phyloP scores from a whole-genome alignment of 441 rosid species.

The Pelargonium citronellum region DNA sequence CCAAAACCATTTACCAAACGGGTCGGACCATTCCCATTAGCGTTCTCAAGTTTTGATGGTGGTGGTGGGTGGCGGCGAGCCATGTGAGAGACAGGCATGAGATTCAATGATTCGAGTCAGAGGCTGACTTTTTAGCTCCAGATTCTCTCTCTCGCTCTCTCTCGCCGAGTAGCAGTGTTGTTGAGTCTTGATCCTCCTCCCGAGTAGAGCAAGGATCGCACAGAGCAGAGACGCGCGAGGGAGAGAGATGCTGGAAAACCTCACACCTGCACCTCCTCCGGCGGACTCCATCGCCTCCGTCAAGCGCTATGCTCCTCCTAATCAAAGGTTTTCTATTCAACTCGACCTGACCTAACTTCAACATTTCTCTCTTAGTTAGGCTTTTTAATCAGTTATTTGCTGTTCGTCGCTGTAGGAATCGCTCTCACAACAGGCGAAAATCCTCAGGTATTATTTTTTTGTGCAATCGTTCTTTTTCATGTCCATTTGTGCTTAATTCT shows the following conservation, averaged over 20 bases:
- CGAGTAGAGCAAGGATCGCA: no score
- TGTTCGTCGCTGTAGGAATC: slow-evolving; percentile 36
- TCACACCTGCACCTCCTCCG: slow-evolving; percentile 34
- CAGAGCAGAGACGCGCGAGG: not conserved
- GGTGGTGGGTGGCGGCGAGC: no score
- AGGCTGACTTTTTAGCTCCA: no score
- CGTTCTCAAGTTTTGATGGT: no score
- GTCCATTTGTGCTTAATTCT: not conserved
- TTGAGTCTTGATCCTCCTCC: no score
- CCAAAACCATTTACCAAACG: no score
- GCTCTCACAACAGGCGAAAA: slow-evolving; percentile 48
- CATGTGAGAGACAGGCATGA: no score
- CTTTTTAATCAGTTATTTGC: not conserved
- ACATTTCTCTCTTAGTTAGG: not conserved
- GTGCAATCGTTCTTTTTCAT: no score
- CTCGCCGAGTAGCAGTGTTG: no score
- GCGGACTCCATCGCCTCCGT: slow-evolving; percentile 28
- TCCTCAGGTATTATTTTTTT: slow-evolving; percentile 42
- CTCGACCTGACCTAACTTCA: not conserved
- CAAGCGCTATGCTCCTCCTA: slow-evolving; percentile 68
- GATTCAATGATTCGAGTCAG: no score
- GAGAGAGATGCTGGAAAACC: slow-evolving; percentile 52
- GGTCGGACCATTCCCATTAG: no score
- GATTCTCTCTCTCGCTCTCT: no score
- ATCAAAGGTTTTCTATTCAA: slow-evolving; percentile 37